Evolutionary conservation across 1,284 basidiomycete genomes (phyloP).

Genomic region (Pseudozyma tsukubaensis): DNA sequence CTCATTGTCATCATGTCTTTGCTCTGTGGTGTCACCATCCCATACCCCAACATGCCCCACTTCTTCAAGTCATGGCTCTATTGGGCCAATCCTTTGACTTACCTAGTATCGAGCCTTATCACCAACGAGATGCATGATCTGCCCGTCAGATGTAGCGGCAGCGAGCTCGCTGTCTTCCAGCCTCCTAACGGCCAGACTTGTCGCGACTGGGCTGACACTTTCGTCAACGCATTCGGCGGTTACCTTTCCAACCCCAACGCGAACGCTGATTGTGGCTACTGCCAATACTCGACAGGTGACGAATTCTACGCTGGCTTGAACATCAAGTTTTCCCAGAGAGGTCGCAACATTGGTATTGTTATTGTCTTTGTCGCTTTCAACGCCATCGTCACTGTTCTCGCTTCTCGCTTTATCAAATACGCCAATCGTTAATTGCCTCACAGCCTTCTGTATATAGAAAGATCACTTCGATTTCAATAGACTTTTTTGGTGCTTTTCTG

Average conservation of each 20-base stretch:
- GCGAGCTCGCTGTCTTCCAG: constrained; percentile 75
- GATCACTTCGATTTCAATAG: background rate
- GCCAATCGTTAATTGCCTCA: constrained; percentile 50
- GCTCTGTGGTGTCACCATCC: constrained; percentile 77
- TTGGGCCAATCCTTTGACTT: constrained; percentile 30
- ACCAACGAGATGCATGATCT: constrained; percentile 83
- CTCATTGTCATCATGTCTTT: constrained; percentile 74
- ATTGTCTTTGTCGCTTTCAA: constrained; percentile 45
- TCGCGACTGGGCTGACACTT: constrained; percentile 69
- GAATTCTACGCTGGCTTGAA: constrained; percentile 78
- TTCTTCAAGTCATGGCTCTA: constrained; percentile 31
- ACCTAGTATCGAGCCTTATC: constrained; percentile 72
- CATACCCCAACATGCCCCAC: constrained; percentile 63
- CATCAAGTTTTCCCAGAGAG: constrained; percentile 72
- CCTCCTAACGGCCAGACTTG: constrained; percentile 83
- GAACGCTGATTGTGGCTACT: constrained; percentile 77
- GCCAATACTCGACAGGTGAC: constrained; percentile 77
- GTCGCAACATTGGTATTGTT: constrained; percentile 44
- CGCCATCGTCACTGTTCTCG: constrained; percentile 25
- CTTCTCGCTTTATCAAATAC: constrained; percentile 47
- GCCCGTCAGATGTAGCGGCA: constrained; percentile 75
- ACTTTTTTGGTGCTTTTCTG: background rate
- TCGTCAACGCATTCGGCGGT: constrained; percentile 75
- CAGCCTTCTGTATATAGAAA: too few relatives aligned
- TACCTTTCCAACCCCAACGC: constrained; percentile 81